Base-by-base conservation (phyloP, 768 basidiomycete species). In the Chalciporus sphaerocephalus region DNA sequence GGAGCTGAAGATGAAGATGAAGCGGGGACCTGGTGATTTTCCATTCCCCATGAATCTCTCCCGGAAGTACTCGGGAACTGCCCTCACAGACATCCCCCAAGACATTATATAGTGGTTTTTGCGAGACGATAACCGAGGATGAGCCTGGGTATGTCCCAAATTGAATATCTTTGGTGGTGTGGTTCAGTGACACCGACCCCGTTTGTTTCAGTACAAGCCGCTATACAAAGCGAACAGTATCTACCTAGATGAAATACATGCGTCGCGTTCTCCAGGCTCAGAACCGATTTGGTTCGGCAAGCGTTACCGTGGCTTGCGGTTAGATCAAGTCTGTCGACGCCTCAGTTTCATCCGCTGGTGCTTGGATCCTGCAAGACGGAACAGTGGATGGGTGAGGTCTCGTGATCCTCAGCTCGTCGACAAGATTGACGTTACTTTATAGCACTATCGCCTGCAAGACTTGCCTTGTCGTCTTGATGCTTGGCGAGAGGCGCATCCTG, bases 251-350 rank as follows among this genome's bases (percentile, higher is more conserved):
- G 27, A 45, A 1, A 4, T 35, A 3, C 57, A 54, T 35, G 17
- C 23, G 12, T 42, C 28, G 6, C 48, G 53, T 24, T 62, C 61
- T 5, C 61, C 55, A 6, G 61, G 58, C 1, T 63, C 55, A 10
- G 55, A 52, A 6, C 30, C 4, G 2, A 51, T 63, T 17, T 60
- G 51, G 55, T 60, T 58, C 9, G 48, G 58, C 20, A 35, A 9
- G 17, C 38, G 37, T n/a, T 60, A 52, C 21, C n/a, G 5, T 6
- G 61, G 60, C 37, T 28, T 39, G 3, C 50, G 42, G 6, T 18
- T 60, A 13, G 47, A 62, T 20, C 44, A 48, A 11, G 55, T 12
- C 5, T 52, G 44, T 13, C 8, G 40, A 16, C 40, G 58, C 2
- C 32, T 13, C 21, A 0, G 30, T 4, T 57, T 25, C 12, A 33